A percentile compares a stretch with the other conserved stretches of the same genome.
These are phyloP conservation scores for Holtermanniella nyarrowii DNA, from an alignment of 768 basidiomycete genomes.

Conservation along the genomic window DNA sequence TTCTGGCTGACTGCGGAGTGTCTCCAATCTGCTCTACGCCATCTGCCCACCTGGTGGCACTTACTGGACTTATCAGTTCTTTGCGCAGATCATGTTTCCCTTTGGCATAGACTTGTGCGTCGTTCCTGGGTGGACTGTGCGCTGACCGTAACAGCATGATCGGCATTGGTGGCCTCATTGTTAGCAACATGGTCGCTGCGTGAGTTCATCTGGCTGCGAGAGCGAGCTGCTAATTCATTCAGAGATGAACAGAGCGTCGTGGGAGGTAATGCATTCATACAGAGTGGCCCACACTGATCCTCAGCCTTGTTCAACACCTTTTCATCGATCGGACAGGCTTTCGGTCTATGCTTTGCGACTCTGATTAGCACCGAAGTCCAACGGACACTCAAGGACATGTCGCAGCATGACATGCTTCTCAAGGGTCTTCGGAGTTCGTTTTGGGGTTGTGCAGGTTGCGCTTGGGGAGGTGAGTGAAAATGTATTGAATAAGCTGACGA, in stretches of 20 bases:
- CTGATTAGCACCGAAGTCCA: constrained; percentile 10
- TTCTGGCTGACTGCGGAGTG: constrained; percentile 1
- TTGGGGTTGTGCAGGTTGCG: neutral
- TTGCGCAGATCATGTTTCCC: constrained; percentile 12
- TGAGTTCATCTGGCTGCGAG: constrained; percentile 5
- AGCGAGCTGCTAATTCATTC: neutral
- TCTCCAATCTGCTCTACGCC: constrained; percentile 16
- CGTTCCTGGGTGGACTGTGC: neutral
- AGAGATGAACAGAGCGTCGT: neutral
- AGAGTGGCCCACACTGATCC: neutral
- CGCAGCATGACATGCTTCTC: neutral
- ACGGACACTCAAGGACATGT: neutral
- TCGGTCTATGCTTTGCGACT: constrained; percentile 28
- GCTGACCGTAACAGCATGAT: constrained; percentile 2
- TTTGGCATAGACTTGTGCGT: constrained; percentile 22
- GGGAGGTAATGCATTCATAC: neutral
- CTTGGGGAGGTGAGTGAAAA: neutral
- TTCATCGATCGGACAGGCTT: constrained; percentile 26
- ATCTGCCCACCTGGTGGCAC: constrained; percentile 13
- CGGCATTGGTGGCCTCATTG: constrained; percentile 10
- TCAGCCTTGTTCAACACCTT: constrained; percentile 31
- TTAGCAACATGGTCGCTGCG: constrained; percentile 22
- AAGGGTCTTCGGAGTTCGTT: neutral
- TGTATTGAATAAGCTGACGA: neutral
- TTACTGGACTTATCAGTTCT: constrained; percentile 27